Percentiles rank a stretch among this genome's conserved stretches.
These are phyloP conservation scores for Hypomontagnella monticulosa DNA, from an alignment of 495 filamentous ascomycete species.

Conservation along the genomic window DNA sequence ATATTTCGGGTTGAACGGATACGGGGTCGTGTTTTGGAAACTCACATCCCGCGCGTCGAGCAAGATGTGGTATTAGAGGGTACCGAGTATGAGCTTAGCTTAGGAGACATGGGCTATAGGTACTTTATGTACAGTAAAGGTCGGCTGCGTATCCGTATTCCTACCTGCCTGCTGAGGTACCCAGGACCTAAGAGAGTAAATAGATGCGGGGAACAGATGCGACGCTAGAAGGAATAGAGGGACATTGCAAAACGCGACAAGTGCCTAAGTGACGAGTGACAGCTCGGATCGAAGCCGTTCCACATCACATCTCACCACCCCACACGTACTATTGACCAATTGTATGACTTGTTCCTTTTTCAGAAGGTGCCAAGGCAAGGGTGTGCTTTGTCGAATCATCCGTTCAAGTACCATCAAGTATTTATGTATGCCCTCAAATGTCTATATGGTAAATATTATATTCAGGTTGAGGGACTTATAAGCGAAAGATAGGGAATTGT, in stretches of 20 bases:
- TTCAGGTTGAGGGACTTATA: too few relatives aligned
- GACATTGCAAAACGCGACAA: background rate
- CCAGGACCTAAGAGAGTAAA: background rate
- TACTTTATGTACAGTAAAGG: too few relatives aligned
- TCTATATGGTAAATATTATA: too few relatives aligned
- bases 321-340: background rate
- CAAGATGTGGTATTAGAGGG: too few relatives aligned
- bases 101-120: too few relatives aligned
- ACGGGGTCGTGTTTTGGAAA: too few relatives aligned
- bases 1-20: too few relatives aligned
- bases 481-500: too few relatives aligned
- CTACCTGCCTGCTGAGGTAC: background rate
- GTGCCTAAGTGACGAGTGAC: background rate
- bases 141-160: too few relatives aligned
- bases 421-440: too few relatives aligned
- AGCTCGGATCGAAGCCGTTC: slow-evolving; percentile 13
- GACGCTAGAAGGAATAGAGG: background rate
- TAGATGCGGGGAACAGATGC: slow-evolving; percentile 6
- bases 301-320: background rate
- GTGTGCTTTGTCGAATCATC: background rate
- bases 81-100: too few relatives aligned
- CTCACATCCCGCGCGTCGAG: too few relatives aligned
- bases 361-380: slow-evolving; percentile 5
- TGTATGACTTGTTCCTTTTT: slow-evolving; percentile 6
- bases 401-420: background rate